Conservation (phyloP, 768 basidiomycete species). For the Trametes cubensis region DNA sequence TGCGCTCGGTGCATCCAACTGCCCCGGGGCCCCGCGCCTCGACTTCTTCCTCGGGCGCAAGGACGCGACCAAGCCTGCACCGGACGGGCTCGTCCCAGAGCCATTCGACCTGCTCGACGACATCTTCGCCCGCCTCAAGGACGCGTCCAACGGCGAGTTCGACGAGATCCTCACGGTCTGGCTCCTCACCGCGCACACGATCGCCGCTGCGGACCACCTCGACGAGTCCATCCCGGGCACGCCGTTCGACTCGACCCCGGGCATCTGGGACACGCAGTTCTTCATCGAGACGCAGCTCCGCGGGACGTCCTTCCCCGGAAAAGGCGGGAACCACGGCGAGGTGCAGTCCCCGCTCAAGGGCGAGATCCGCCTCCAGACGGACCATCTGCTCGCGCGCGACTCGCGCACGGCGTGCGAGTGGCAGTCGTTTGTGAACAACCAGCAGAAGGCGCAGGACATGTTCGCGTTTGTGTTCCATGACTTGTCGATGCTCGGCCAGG, state of each 20-base stretch:
- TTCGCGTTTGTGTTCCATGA: slow-evolving; percentile 19
- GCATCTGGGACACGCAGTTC: slow-evolving; percentile 33
- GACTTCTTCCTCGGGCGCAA: slow-evolving; percentile 39
- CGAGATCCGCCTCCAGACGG: slow-evolving; percentile 39
- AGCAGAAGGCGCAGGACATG: slow-evolving; percentile 18
- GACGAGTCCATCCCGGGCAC: slow-evolving; percentile 30
- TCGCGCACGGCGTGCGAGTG: slow-evolving; percentile 37
- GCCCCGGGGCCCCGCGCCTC: slow-evolving; percentile 43
- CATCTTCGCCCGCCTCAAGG: slow-evolving; percentile 26
- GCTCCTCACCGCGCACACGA: slow-evolving; percentile 27
- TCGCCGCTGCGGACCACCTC: slow-evolving; percentile 30
- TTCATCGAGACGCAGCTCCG: slow-evolving; percentile 34
- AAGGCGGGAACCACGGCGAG: slow-evolving; percentile 32
- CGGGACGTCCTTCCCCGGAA: slow-evolving; percentile 32
- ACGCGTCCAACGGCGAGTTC: slow-evolving; percentile 23
- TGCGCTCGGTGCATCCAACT: slow-evolving; percentile 41
- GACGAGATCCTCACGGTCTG: slow-evolving; percentile 24
- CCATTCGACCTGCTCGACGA: slow-evolving; percentile 25
- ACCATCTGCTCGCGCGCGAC: slow-evolving; percentile 36
- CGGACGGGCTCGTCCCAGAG: slow-evolving; percentile 18
- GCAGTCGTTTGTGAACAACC: slow-evolving; percentile 33
- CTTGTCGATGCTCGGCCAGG: slow-evolving; percentile 18
- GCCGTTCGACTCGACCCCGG: slow-evolving; percentile 33
- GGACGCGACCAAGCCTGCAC: slow-evolving; percentile 20
- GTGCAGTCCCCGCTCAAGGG: slow-evolving; percentile 34